phyloP scores from a whole-genome alignment of 2,329 filamentous ascomycete genomes.

The Talaromyces piceae region DNA sequence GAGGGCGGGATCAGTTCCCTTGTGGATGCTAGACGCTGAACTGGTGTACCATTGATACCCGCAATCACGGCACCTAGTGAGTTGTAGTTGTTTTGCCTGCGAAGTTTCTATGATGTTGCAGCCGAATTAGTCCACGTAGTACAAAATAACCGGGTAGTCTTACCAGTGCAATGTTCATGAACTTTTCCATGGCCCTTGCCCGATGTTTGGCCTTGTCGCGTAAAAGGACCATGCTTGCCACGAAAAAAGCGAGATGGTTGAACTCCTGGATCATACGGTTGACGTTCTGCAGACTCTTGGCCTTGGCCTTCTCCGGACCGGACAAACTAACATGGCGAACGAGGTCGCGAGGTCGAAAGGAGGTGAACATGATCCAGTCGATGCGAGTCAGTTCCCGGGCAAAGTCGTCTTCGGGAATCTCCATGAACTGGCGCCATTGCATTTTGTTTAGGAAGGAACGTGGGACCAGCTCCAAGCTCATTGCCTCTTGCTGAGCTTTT shows the following conservation, averaged over 20 bases:
- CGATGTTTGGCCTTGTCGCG: conserved; percentile 95
- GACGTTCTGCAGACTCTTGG: conserved; percentile 72
- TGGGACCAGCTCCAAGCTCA: conserved; percentile 61
- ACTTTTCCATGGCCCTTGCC: conserved; percentile 85
- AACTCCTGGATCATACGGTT: conserved; percentile 93
- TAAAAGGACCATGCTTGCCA: conserved; percentile 75
- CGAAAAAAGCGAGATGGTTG: conserved; percentile 77
- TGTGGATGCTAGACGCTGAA: conserved; percentile 77
- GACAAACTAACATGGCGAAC: conserved; percentile 82
- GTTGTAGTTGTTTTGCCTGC: conserved; percentile 95
- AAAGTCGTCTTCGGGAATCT: conserved; percentile 72
- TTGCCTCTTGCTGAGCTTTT: conserved; percentile 72
- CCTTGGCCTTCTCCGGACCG: conserved; percentile 42
- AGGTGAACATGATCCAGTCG: conserved; percentile 97
- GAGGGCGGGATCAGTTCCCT: conserved; percentile 64
- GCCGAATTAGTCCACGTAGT: conserved; percentile 11
- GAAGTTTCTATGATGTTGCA: conserved; percentile 53
- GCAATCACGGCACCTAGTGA: conserved; percentile 88
- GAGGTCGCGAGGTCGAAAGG: conserved; percentile 85
- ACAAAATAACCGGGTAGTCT: conserved; percentile 6
- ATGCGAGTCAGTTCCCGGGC: conserved; percentile 89
- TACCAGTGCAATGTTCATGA: conserved; percentile 74
- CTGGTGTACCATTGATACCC: conserved; percentile 79
- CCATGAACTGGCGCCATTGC: conserved; percentile 87
- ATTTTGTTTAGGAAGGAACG: conserved; percentile 69